Conservation (phyloP, 108 stramenopile genomes). For the Nitzschia sp. region DNA sequence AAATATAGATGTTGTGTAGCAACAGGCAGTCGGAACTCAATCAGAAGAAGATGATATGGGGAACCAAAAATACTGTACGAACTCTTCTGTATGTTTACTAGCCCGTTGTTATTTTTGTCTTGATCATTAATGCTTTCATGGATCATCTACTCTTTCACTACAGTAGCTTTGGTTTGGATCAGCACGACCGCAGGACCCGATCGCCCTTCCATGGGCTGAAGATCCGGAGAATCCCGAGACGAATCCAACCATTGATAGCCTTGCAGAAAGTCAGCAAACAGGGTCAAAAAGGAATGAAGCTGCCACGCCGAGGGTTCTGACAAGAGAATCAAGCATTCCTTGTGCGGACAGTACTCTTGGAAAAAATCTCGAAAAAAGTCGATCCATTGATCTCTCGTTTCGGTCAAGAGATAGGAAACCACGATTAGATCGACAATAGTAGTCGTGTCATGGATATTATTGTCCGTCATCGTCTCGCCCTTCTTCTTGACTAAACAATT, state of each 20-base stretch:
- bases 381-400: constrained; percentile 68
- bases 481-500: neutral
- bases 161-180: constrained; percentile 1
- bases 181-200: constrained; percentile 66
- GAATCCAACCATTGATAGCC: constrained; percentile 69
- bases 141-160: neutral
- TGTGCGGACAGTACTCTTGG: constrained; percentile 25
- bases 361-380: constrained; percentile 49
- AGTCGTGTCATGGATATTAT: neutral
- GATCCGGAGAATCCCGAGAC: constrained; percentile 53
- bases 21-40: neutral
- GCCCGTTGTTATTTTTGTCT: too few relatives aligned
- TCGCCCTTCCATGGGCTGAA: constrained; percentile 61
- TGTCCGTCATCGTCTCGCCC: neutral
- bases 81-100: too few relatives aligned
- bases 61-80: neutral
- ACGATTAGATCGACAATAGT: constrained; percentile 48
- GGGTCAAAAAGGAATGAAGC: constrained; percentile 48
- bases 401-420: constrained; percentile 72
- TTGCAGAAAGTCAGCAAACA: constrained; percentile 35
- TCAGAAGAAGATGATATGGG: neutral
- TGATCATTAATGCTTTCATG: too few relatives aligned
- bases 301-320: constrained; percentile 80
- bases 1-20: neutral
- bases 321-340: constrained; percentile 51